These are phyloP conservation scores for Oryza longistaminata DNA, from an alignment of 176 grass and related monocot genomes.

Conservation along the genomic window DNA sequence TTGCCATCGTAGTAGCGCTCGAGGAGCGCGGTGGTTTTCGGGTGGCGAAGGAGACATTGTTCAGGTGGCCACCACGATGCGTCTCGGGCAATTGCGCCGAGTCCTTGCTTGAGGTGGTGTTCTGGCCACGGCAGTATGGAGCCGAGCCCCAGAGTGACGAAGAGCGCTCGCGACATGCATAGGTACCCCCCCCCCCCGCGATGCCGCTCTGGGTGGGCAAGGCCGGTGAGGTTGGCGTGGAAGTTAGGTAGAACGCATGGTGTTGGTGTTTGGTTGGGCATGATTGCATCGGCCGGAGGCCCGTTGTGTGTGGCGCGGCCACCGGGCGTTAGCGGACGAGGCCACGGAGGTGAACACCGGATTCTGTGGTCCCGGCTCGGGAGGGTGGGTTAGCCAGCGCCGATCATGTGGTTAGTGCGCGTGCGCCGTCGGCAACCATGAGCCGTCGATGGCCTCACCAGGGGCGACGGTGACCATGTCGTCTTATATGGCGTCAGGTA, in stretches of 20 bases:
- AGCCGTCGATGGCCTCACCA: constrained; percentile 52
- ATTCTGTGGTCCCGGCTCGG: constrained; percentile 27
- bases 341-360: constrained; percentile 14
- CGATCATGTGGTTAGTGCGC: constrained; percentile 28
- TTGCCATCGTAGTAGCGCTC: constrained; percentile 54
- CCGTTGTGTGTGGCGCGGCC: constrained; percentile 21
- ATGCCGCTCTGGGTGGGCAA: background rate
- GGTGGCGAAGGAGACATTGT: constrained; percentile 59
- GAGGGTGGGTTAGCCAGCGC: constrained; percentile 33
- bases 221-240: constrained; percentile 28
- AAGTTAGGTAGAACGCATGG: constrained; percentile 38
- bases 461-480: constrained; percentile 46
- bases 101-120: background rate
- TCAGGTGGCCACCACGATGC: constrained; percentile 57
- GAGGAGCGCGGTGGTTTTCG: constrained; percentile 19
- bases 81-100: background rate
- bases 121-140: constrained; percentile 25
- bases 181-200: too few relatives aligned
- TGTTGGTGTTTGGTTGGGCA: constrained; percentile 44
- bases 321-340: constrained; percentile 32
- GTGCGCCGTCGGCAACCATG: constrained; percentile 36
- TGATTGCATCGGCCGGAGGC: constrained; percentile 5
- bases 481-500: constrained; percentile 58
- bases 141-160: constrained; percentile 29
- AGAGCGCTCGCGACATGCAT: constrained; percentile 36